Evolutionary conservation across 306 rosid species (phyloP).

Genomic region (Neltuma alba): DNA sequence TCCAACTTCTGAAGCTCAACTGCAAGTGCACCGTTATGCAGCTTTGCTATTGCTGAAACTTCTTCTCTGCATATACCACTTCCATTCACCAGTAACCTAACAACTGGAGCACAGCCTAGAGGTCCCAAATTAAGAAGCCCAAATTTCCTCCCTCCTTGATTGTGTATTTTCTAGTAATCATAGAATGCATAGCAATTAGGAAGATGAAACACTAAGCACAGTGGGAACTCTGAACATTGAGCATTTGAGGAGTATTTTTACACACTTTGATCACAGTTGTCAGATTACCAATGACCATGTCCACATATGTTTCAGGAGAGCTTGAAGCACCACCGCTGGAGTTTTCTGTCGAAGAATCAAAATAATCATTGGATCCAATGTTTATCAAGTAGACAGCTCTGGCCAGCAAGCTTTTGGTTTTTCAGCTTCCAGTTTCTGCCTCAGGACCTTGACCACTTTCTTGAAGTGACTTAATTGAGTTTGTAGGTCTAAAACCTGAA

Average conservation of each 20-base stretch:
- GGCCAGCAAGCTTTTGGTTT: slow-evolving; percentile 41
- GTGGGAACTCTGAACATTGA: neutral
- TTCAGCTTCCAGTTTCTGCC: slow-evolving; percentile 41
- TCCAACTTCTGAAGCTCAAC: slow-evolving; percentile 37
- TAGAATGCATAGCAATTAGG: no score
- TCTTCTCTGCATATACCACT: slow-evolving; percentile 35
- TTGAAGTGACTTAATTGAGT: slow-evolving; percentile 54
- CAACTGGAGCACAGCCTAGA: slow-evolving; percentile 40
- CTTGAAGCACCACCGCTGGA: slow-evolving; percentile 38
- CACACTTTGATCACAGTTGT: slow-evolving; percentile 64
- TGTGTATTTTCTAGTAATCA: slow-evolving; percentile 41
- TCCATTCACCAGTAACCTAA: slow-evolving; percentile 29
- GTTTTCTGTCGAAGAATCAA: slow-evolving; percentile 45
- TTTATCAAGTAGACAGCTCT: slow-evolving; percentile 64
- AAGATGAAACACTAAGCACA: neutral
- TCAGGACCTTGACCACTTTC: slow-evolving; percentile 51
- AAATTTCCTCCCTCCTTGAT: slow-evolving; percentile 59
- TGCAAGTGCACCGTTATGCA: slow-evolving; percentile 46
- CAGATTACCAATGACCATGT: slow-evolving; percentile 70
- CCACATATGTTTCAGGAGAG: slow-evolving; percentile 48
- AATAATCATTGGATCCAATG: slow-evolving; percentile 70
- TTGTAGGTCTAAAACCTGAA: slow-evolving; percentile 62
- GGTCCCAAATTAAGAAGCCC: slow-evolving; percentile 41
- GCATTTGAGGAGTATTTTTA: neutral
- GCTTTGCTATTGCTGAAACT: slow-evolving; percentile 21